Base-by-base conservation (phyloP, 495 filamentous ascomycete species). In the Penicillium odoratum region DNA sequence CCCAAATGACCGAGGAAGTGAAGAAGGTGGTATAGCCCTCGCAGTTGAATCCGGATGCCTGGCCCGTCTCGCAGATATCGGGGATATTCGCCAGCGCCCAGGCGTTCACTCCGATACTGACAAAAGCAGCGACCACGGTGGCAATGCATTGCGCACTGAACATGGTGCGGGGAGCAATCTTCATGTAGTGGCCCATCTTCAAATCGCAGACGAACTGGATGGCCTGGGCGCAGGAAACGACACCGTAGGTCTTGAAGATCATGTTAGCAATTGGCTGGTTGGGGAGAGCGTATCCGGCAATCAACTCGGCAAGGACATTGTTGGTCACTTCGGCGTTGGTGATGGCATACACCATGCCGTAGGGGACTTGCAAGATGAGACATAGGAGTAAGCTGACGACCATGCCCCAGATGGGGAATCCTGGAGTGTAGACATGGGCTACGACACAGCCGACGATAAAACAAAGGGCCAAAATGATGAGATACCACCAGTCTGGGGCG, bases 191-290 rank as follows among this genome's bases (percentile, higher is more conserved):
- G 18, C 73, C 79, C 46, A 77, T 45, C 59, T 80, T 79, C 0
- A 80, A 56, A 46, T 80, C 76, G 44, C 62, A 57, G 21, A 65
- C 66, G 51, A 73, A 81, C 30, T 64, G 65, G 46, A 81, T 72
- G 28, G 76, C 78, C 56, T 82, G 79, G 15, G 69, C 70, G n/a
- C 74, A 63, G 5, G 76, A 75, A n/a, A 80, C 74, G 50, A 75
- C 77, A 53, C 90, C 88, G 66, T 92, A 92, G 0, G 86, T 91
- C 21, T 90, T 87, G 67, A 92, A 92, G 25, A 92, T 87, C 88
- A 91, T 92, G 64, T 90, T 92, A 43, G 89, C 89, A 8, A 92
- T 84, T 2, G 89, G 89, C 13, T 87, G 85, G 18, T 89, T 88
- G 7, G 90, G 88, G 63, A 92, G 90, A 18, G 87, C 69, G 34